Percentiles rank a stretch among this genome's conserved stretches.
phyloP scores from a whole-genome alignment of 1,284 basidiomycete genomes.

The Leccinum proliferum region DNA sequence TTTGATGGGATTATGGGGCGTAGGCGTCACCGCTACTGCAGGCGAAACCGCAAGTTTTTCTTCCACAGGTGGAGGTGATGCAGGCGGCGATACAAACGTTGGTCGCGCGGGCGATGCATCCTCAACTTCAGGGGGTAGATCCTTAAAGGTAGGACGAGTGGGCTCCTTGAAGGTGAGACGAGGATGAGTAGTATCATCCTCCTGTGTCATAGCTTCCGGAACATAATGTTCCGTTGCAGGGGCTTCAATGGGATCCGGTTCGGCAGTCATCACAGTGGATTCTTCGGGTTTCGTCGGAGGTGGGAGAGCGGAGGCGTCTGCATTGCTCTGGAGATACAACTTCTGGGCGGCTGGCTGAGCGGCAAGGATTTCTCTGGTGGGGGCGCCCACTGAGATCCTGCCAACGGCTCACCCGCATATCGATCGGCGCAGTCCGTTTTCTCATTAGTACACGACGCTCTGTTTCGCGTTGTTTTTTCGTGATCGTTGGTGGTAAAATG shows the following conservation, averaged over 20 bases:
- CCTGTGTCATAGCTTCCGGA: slow-evolving; percentile 15
- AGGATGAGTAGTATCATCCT: slow-evolving; percentile 28
- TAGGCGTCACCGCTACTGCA: slow-evolving; percentile 28
- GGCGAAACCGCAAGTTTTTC: slow-evolving; percentile 26
- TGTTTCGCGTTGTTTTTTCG: slow-evolving; percentile 80
- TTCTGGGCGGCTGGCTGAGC: slow-evolving; percentile 64
- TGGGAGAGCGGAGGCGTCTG: neutral
- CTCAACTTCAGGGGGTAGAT: slow-evolving; percentile 35
- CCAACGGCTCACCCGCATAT: slow-evolving; percentile 79
- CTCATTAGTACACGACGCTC: slow-evolving; percentile 77
- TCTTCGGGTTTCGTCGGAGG: slow-evolving; percentile 8
- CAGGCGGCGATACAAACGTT: slow-evolving; percentile 24
- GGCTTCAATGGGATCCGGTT: slow-evolving; percentile 9
- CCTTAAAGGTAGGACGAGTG: slow-evolving; percentile 32
- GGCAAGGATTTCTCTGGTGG: slow-evolving; percentile 78
- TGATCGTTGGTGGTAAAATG: slow-evolving; percentile 77
- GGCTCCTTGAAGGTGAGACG: slow-evolving; percentile 33
- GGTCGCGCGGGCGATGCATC: slow-evolving; percentile 28
- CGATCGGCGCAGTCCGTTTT: slow-evolving; percentile 85
- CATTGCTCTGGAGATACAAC: slow-evolving; percentile 27
- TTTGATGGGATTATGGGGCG: slow-evolving; percentile 38
- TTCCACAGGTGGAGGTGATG: slow-evolving; percentile 29
- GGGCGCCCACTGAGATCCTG: slow-evolving; percentile 64
- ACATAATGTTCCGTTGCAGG: neutral
- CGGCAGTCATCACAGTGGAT: slow-evolving; percentile 4